A percentile compares a stretch with the other conserved stretches of the same genome.
phyloP scores from a whole-genome alignment of 345 rosid species.

The Gossypium bickii region DNA sequence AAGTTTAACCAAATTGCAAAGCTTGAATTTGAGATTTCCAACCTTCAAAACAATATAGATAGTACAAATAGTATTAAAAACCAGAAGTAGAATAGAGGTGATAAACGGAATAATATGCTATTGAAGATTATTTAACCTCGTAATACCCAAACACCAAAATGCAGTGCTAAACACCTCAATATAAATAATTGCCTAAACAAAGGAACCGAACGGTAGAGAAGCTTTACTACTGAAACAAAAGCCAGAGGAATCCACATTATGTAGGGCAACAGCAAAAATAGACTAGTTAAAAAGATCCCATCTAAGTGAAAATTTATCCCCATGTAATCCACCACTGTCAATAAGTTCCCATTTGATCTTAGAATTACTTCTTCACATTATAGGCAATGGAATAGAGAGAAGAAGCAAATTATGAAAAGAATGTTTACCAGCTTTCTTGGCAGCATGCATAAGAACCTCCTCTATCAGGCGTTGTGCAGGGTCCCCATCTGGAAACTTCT shows the following conservation, averaged over 20 bases:
- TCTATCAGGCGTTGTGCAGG: slow-evolving; percentile 94
- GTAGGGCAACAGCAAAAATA: background rate
- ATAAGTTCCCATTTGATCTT: slow-evolving; percentile 4
- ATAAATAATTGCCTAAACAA: slow-evolving; percentile 1
- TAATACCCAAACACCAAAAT: background rate
- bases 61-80: background rate
- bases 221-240: background rate
- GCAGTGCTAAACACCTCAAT: background rate
- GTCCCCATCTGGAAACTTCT: slow-evolving; percentile 93
- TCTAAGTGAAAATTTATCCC: background rate
- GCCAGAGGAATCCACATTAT: background rate
- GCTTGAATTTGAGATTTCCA: background rate
- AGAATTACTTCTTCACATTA: background rate
- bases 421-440: slow-evolving; percentile 89
- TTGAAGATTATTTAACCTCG: background rate
- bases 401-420: background rate
- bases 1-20: background rate
- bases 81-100: background rate
- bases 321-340: background rate
- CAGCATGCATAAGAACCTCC: slow-evolving; percentile 88
- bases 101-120: background rate
- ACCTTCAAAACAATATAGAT: background rate
- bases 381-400: background rate
- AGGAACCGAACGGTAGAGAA: background rate
- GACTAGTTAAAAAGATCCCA: background rate